These are phyloP conservation scores for Talaromyces pinophilus DNA, from an alignment of 2,329 filamentous ascomycete species.

Conservation along the genomic window DNA sequence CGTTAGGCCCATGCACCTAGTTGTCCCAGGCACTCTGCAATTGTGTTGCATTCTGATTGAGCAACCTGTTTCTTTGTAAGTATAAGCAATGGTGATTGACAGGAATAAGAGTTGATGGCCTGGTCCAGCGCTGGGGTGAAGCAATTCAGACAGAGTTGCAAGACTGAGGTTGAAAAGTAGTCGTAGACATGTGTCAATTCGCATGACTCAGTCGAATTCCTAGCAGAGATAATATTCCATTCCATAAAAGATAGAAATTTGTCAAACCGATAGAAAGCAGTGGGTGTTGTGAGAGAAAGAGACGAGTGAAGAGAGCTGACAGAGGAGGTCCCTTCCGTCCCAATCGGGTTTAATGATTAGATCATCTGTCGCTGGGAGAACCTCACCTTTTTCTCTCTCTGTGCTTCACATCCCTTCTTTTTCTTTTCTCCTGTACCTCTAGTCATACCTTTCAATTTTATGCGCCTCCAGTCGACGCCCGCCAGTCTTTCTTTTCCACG, in stretches of 20 bases:
- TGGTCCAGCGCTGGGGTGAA: background rate
- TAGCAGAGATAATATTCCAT: no score
- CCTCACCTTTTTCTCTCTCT: background rate
- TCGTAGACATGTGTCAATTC: background rate
- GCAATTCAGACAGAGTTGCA: no score
- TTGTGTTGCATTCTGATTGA: background rate
- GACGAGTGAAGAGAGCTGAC: background rate
- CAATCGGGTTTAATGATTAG: conserved; percentile 20
- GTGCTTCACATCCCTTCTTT: background rate
- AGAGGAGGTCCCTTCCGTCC: conserved; percentile 2
- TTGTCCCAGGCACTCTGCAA: background rate
- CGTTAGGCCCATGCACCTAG: background rate
- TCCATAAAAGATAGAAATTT: background rate
- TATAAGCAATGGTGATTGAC: background rate
- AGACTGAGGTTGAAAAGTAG: background rate
- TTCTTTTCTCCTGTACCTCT: background rate
- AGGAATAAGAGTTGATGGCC: background rate
- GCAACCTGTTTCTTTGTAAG: background rate
- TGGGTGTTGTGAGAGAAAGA: background rate
- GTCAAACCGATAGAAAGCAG: background rate
- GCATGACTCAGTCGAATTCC: no score
- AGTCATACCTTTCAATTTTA: background rate
- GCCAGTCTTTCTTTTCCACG: background rate
- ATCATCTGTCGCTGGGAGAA: conserved; percentile 3
- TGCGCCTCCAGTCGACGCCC: no score